These are phyloP conservation scores for Penicillium sp. DNA, from an alignment of 2,329 filamentous ascomycete species.

Conservation along the genomic window DNA sequence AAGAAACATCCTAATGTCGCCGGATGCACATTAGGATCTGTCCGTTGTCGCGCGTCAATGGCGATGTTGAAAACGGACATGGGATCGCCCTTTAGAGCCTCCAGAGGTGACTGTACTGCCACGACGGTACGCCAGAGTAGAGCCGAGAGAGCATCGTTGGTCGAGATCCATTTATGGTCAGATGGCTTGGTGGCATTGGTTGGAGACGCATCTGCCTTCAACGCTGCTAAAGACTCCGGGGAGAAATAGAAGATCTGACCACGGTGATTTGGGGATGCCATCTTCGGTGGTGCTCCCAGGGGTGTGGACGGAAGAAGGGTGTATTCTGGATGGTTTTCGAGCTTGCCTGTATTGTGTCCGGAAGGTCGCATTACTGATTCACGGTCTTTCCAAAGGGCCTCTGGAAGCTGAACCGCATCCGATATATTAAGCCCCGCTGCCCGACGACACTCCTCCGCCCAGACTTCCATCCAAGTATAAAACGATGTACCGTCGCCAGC, in stretches of 20 bases:
- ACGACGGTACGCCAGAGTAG: slow-evolving; percentile 31
- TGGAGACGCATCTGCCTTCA: slow-evolving; percentile 29
- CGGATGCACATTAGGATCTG: slow-evolving; percentile 30
- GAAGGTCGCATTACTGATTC: slow-evolving; percentile 25
- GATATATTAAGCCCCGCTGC: slow-evolving; percentile 20
- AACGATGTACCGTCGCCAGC: slow-evolving; percentile 31
- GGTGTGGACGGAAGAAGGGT: slow-evolving; percentile 26
- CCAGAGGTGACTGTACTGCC: slow-evolving; percentile 24
- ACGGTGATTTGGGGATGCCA: slow-evolving; percentile 25
- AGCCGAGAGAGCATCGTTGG: slow-evolving; percentile 32
- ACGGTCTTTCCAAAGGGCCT: slow-evolving; percentile 25
- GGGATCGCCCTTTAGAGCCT: slow-evolving; percentile 26
- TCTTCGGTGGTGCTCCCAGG: slow-evolving; percentile 25
- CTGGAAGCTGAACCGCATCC: slow-evolving; percentile 20
- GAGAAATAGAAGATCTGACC: slow-evolving; percentile 30
- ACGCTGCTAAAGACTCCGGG: slow-evolving; percentile 20
- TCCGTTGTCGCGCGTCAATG: slow-evolving; percentile 32
- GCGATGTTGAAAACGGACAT: slow-evolving; percentile 34
- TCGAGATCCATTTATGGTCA: slow-evolving; percentile 25
- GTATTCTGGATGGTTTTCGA: slow-evolving; percentile 28
- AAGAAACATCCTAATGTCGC: slow-evolving; percentile 36
- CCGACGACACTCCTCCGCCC: slow-evolving; percentile 32
- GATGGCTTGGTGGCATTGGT: slow-evolving; percentile 20
- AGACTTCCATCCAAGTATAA: slow-evolving; percentile 27
- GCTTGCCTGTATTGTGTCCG: slow-evolving; percentile 21